These are phyloP conservation scores for Trichoderma virens DNA, from an alignment of 495 filamentous ascomycete species.

Conservation along the genomic window DNA sequence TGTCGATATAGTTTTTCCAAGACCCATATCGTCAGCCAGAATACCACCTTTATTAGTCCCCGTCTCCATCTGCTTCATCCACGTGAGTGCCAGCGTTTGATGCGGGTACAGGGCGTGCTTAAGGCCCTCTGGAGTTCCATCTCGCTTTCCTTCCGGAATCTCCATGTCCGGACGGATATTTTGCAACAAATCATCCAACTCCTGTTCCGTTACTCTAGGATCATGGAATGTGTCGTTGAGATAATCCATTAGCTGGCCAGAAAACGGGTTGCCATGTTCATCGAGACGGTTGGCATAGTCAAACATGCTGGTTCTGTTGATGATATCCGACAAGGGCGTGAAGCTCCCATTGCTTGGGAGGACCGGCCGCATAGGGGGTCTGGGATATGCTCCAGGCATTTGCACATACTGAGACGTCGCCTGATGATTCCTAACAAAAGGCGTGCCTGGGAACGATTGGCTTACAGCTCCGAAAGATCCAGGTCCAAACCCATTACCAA, in stretches of 20 bases:
- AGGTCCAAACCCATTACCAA: background rate
- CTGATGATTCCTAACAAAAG: background rate
- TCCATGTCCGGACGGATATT: conserved; percentile 72
- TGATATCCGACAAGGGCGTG: conserved; percentile 16
- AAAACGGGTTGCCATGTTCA: conserved; percentile 19
- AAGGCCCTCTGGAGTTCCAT: conserved; percentile 68
- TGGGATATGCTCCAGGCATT: background rate
- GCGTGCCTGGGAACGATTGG: background rate
- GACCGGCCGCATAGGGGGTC: background rate
- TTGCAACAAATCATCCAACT: conserved; percentile 59
- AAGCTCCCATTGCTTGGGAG: background rate
- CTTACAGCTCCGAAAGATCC: background rate
- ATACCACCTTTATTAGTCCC: conserved; percentile 74
- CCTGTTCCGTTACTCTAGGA: conserved; percentile 50
- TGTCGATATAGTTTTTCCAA: conserved; percentile 91
- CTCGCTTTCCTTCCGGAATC: conserved; percentile 53
- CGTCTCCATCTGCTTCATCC: conserved; percentile 78
- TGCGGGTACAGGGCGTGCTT: conserved; percentile 68
- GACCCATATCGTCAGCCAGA: conserved; percentile 87
- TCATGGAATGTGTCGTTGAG: conserved; percentile 41
- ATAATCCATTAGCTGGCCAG: conserved; percentile 20
- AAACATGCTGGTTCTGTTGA: conserved; percentile 18
- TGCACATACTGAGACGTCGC: background rate
- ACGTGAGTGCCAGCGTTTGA: conserved; percentile 73
- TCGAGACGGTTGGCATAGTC: conserved; percentile 22